Base-by-base conservation (phyloP, 805 yeast species). In the Suhomyces kilbournensis region DNA sequence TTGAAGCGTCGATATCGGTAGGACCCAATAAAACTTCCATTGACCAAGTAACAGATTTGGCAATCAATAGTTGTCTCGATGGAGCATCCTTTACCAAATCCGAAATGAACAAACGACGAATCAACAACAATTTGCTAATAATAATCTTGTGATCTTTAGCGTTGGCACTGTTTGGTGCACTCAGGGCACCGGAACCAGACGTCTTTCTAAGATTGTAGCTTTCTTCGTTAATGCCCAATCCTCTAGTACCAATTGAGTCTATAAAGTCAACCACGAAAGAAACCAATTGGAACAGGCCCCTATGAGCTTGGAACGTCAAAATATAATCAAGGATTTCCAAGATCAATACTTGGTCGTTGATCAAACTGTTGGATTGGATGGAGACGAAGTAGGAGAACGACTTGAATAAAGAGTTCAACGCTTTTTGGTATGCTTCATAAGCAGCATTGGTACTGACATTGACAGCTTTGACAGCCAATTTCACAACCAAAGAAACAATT, bases 321-420 rank as follows among this genome's bases (percentile, higher is more conserved):
- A 84, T 80, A 23, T 80, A 67, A 60, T 85, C 89, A 53, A 84
- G 70, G 22, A 79, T 77, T 51, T 85, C 88, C 54, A 88, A 64
- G 26, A 88, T 66, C 32, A 80, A 67, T n/a, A 82, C 70, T 66
- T 88, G 94, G 62, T 85, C 92, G 26, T 79, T 75, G 38, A 82
- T 70, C 49, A 84, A 71, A 1, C 75, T 61, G 2, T 76, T 78
- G 23, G 79, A 74, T 23, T 75, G 74, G 23, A 80, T 63, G 0
- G 76, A 62, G 49, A 86, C 71, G 60, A 86, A 85, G 46, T 61
- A 62, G 2, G 78, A 59, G 8, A 66, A 71, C 0, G 73, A 70
- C 67, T 60, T 67, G 65, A 67, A 80, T 68, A 59, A 77, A 60
- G 57, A 74, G 47, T 51, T 56, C 60, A 65, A 68, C 30, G 63